Percentiles rank a stretch among this genome's conserved stretches.
phyloP scores from a whole-genome alignment of 129 eudicot species.

The Kitagawia praeruptora region DNA sequence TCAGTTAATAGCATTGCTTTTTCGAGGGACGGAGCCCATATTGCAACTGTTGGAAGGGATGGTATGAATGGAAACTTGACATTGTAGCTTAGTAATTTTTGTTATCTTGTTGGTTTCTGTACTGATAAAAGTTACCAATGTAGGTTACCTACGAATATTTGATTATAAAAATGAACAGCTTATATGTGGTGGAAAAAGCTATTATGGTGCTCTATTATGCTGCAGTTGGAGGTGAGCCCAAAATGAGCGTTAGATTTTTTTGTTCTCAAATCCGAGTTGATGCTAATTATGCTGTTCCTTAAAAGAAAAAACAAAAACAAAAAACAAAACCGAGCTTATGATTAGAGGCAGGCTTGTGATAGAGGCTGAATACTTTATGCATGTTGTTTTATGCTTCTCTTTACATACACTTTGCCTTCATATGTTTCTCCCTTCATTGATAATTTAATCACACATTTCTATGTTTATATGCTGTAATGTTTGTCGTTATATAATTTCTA shows the following conservation, averaged over 20 bases:
- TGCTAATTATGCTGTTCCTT: neutral
- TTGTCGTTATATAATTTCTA: neutral
- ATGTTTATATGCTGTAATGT: neutral
- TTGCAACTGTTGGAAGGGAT: slow-evolving; percentile 98
- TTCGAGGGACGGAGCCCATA: slow-evolving; percentile 61
- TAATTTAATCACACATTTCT: neutral
- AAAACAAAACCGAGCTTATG: neutral
- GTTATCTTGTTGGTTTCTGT: neutral
- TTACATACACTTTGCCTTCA: neutral
- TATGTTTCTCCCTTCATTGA: neutral
- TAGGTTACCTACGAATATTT: slow-evolving; percentile 80
- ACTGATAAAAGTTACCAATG: slow-evolving; percentile 16
- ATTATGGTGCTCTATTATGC: slow-evolving; percentile 92
- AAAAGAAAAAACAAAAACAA: neutral
- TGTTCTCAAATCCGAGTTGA: neutral
- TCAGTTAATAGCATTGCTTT: slow-evolving; percentile 69
- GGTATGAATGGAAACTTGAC: slow-evolving; percentile 38
- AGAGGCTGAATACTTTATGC: neutral
- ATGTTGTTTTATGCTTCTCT: neutral
- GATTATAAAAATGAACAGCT: slow-evolving; percentile 87
- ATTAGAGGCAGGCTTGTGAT: neutral
- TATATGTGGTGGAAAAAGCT: slow-evolving; percentile 89
- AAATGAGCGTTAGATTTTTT: neutral
- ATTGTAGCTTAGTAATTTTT: neutral
- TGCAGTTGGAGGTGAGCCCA: slow-evolving; percentile 83